These are phyloP conservation scores for Pseudocercospora crystallina DNA, from an alignment of 2,329 filamentous ascomycete genomes.

Conservation along the genomic window DNA sequence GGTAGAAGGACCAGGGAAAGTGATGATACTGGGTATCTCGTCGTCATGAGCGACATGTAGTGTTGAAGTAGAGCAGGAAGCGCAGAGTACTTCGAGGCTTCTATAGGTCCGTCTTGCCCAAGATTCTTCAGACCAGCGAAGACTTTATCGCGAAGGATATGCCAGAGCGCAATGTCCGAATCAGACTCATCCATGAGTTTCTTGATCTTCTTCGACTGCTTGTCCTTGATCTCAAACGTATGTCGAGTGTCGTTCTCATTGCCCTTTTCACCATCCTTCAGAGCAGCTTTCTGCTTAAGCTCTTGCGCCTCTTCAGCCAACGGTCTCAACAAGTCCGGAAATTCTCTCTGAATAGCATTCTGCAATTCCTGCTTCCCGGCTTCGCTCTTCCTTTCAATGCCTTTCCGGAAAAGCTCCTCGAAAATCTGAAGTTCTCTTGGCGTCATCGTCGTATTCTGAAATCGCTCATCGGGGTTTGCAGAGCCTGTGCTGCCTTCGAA, in stretches of 20 bases:
- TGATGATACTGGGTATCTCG: slow-evolving; percentile 60
- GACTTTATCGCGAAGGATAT: slow-evolving; percentile 64
- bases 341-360: slow-evolving; percentile 2
- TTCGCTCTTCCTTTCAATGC: slow-evolving; percentile 2
- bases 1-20: slow-evolving; percentile 64
- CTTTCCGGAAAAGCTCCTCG: slow-evolving; percentile 19
- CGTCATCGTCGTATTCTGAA: slow-evolving; percentile 23
- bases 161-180: slow-evolving; percentile 67
- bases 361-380: neutral
- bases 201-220: slow-evolving; percentile 47
- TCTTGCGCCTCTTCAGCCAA: slow-evolving; percentile 22
- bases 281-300: slow-evolving; percentile 7
- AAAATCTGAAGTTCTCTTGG: slow-evolving; percentile 22
- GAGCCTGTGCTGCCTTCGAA: slow-evolving; percentile 18
- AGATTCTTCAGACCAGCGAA: slow-evolving; percentile 47
- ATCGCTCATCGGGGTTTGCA: slow-evolving; percentile 8
- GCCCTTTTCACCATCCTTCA: neutral
- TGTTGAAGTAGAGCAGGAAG: slow-evolving; percentile 23
- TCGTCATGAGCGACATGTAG: slow-evolving; percentile 39
- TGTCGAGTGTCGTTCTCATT: neutral
- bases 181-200: slow-evolving; percentile 54
- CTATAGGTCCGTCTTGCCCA: neutral
- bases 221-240: slow-evolving; percentile 12
- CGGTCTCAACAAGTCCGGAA: slow-evolving; percentile 21
- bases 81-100: slow-evolving; percentile 1